A percentile compares a stretch with the other conserved stretches of the same genome.
Evolutionary conservation across 768 basidiomycete species (phyloP).

Genomic region (Agaricus sinodeliciosus): DNA sequence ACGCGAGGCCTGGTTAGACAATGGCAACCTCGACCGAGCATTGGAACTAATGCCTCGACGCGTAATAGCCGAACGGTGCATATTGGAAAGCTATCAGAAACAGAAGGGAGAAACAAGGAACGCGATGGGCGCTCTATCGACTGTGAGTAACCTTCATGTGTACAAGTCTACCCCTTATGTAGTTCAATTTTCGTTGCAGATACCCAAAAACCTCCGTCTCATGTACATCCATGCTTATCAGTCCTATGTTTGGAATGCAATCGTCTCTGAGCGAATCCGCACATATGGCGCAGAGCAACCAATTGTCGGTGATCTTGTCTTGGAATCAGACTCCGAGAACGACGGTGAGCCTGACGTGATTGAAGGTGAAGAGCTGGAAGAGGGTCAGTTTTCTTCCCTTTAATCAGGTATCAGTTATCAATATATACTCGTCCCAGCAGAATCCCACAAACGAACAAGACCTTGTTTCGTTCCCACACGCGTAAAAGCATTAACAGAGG

Average conservation of each 20-base stretch:
- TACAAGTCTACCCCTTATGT: not conserved
- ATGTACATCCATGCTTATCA: conserved; percentile 99
- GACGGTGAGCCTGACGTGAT: conserved; percentile 26
- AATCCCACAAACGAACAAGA: conserved; percentile 27
- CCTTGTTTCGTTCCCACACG: conserved; percentile 62
- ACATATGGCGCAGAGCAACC: conserved; percentile 67
- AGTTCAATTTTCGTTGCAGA: conserved; percentile 40
- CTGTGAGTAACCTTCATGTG: conserved; percentile 37
- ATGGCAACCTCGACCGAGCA: conserved; percentile 75
- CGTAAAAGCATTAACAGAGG: conserved; percentile 73
- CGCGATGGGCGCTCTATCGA: conserved; percentile 82
- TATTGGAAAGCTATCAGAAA: conserved; percentile 86
- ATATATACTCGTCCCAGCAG: conserved; percentile 8
- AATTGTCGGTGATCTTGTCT: conserved; percentile 88
- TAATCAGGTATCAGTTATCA: not conserved
- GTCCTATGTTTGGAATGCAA: conserved; percentile 97
- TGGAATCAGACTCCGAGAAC: conserved; percentile 40
- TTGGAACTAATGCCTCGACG: conserved; percentile 82
- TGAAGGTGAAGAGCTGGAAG: conserved; percentile 23
- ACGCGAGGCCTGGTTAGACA: conserved; percentile 83
- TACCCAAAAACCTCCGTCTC: conserved; percentile 87
- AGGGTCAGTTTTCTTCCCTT: conserved; percentile 20
- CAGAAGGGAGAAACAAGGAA: conserved; percentile 73
- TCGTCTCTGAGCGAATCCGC: conserved; percentile 90
- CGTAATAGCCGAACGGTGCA: conserved; percentile 88